Base-by-base conservation (phyloP, 1,284 basidiomycete species). In the Papiliotrema nemorosa region DNA sequence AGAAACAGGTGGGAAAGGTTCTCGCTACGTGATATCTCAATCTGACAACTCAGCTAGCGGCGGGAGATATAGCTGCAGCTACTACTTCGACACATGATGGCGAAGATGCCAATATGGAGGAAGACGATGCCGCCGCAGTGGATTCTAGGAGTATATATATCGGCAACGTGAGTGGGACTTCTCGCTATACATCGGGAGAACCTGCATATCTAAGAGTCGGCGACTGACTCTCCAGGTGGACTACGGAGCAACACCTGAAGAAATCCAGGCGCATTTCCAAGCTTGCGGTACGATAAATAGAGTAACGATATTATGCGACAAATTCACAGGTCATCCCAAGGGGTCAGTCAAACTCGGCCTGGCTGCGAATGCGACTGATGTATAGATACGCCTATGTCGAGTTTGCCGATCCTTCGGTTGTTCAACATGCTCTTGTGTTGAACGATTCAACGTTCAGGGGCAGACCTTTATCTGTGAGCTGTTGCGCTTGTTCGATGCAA, bases 281-380 rank as follows among this genome's bases (percentile, higher is more conserved):
- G 86, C 92, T 24, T 97, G 93, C 70, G 96, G 96, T 5, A 93
- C 89, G 20, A 98, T 99, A 75, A 98, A 99, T 78, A 84, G 96
- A 63, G 92, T 99, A 44, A 99, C 96, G 0, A 99, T 99, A 67
- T 83, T 98, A 24, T 98, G 96, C 75, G 96, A 99, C 81, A 98
- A 98, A 78, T 98, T 97, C 75, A 97, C 94, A 16, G 96, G 96
- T 39, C 94, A 97, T 79, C 94, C 96, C 36, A 98, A 97, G 84
- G 96, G 94, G 90, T 93, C 61, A 55, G 84, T 77, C 13, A 20
- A n/a, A 4, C 33, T 38, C 13, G 10, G 6, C 10, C 26, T 31
- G 26, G 27, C 9, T 20, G 7, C 18, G 14, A 18, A 18, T 41
- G 38, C 7, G 26, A 29, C 47, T 57, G 27, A 53, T 41, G 7